These are phyloP conservation scores for Papilionanthe hybrid DNA, from an alignment of 116 monocot genomes.

Conservation along the genomic window DNA sequence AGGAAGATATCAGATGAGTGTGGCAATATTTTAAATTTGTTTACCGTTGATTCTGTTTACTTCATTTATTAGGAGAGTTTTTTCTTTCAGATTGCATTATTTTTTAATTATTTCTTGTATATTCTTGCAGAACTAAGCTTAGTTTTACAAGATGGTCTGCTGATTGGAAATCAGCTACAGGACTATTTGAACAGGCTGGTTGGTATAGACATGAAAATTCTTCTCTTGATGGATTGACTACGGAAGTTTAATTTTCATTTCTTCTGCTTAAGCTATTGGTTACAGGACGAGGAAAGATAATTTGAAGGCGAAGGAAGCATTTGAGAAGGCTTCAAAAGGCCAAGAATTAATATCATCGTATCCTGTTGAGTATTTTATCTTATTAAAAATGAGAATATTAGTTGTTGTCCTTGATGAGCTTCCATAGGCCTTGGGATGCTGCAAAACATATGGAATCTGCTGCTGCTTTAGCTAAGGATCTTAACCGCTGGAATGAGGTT, in stretches of 20 bases:
- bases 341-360: constrained; percentile 97
- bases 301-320: constrained; percentile 92
- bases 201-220: constrained; percentile 7
- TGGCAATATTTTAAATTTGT: not conserved
- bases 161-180: constrained; percentile 88
- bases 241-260: constrained; percentile 14
- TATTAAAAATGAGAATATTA: not conserved
- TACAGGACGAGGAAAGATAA: constrained; percentile 63
- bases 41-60: not conserved
- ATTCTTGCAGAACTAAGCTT: constrained; percentile 72
- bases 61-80: not conserved
- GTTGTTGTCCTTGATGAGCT: constrained; percentile 29
- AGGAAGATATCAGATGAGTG: not conserved
- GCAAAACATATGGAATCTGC: constrained; percentile 99
- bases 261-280: constrained; percentile 66
- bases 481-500: constrained; percentile 86
- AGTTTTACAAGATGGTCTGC: constrained; percentile 98
- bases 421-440: constrained; percentile 93
- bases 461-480: constrained; percentile 86
- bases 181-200: constrained; percentile 94
- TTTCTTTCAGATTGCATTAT: not conserved
- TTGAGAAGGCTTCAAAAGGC: constrained; percentile 98
- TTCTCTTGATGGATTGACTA: constrained; percentile 5
- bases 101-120: not conserved
- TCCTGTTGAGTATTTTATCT: constrained; percentile 20